These are phyloP conservation scores for Ceratocystis smalleyi DNA, from an alignment of 2,329 filamentous ascomycete species.

Conservation along the genomic window DNA sequence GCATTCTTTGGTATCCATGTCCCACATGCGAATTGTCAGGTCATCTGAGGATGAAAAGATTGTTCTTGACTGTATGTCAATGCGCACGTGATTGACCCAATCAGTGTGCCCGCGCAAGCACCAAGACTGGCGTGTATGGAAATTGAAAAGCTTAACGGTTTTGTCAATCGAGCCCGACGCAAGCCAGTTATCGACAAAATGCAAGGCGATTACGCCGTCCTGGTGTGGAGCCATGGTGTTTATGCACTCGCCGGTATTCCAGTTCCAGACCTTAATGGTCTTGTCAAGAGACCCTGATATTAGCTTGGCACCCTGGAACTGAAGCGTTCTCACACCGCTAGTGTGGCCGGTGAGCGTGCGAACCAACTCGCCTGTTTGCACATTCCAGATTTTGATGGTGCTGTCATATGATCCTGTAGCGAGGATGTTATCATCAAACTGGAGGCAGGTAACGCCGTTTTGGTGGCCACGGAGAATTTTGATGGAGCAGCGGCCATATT, in stretches of 20 bases:
- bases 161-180: slow-evolving; percentile 82
- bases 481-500: slow-evolving; percentile 75
- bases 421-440: slow-evolving; percentile 72
- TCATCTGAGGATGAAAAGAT: slow-evolving; percentile 91
- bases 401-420: slow-evolving; percentile 91
- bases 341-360: slow-evolving; percentile 74
- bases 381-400: slow-evolving; percentile 92
- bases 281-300: slow-evolving; percentile 81
- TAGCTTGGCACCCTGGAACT: slow-evolving; percentile 83
- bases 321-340: slow-evolving; percentile 69
- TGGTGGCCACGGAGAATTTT: slow-evolving; percentile 72
- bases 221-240: slow-evolving; percentile 66
- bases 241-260: slow-evolving; percentile 76
- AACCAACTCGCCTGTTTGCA: slow-evolving; percentile 71
- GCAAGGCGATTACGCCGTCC: slow-evolving; percentile 69
- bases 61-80: slow-evolving; percentile 68
- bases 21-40: slow-evolving; percentile 81
- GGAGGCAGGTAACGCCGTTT: slow-evolving; percentile 48
- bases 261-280: slow-evolving; percentile 90
- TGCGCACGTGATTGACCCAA: slow-evolving; percentile 91
- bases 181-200: slow-evolving; percentile 71
- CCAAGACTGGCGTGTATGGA: slow-evolving; percentile 66
- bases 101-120: slow-evolving; percentile 71
- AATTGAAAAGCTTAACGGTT: slow-evolving; percentile 86
- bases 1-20: slow-evolving; percentile 67